Conservation (phyloP, 345 rosid genomes). For the Dipteronia sinensis region DNA sequence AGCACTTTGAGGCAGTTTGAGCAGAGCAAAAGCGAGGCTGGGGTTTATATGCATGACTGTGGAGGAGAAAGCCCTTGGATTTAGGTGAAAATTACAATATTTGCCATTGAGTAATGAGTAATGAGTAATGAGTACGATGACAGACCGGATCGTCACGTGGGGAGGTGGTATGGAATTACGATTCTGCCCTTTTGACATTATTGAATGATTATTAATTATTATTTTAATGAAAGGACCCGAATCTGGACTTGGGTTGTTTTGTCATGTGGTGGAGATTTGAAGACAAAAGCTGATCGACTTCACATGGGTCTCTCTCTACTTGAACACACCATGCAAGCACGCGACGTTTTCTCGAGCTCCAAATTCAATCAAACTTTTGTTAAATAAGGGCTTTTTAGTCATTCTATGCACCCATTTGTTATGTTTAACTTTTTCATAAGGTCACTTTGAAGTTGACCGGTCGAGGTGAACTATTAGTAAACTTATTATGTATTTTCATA, state of each 20-base stretch:
- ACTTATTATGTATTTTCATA: too few species aligned
- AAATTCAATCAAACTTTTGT: too few species aligned
- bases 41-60: slow-evolving; percentile 43
- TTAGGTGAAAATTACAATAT: slow-evolving; percentile 14
- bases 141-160: slow-evolving; percentile 2
- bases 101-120: slow-evolving; percentile 14
- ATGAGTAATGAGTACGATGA: too few species aligned
- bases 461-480: too few species aligned
- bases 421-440: too few species aligned
- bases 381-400: too few species aligned
- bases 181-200: background rate
- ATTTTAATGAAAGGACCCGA: background rate
- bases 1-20: too few species aligned
- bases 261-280: background rate
- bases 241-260: background rate
- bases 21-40: background rate
- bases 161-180: slow-evolving; percentile 1
- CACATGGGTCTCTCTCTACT: background rate
- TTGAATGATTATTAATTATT: background rate
- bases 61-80: slow-evolving; percentile 18
- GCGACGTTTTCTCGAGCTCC: background rate
- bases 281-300: slow-evolving; percentile 11
- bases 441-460: too few species aligned
- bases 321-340: background rate
- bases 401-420: too few species aligned